Conservation (phyloP, 352 stramenopile genomes). For the Phytophthora podocarpi region DNA sequence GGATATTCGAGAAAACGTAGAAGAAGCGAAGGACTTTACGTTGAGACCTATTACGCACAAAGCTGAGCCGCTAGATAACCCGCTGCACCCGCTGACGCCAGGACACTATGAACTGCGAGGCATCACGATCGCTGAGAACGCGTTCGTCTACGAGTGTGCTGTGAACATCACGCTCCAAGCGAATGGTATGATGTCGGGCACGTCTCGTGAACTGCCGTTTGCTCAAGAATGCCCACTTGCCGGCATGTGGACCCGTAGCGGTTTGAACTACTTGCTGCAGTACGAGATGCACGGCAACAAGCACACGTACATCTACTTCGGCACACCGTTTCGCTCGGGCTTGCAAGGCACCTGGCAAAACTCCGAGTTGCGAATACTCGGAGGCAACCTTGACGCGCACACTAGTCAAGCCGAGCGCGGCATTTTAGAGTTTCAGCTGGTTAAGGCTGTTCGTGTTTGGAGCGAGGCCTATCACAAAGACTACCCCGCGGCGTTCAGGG, state of each 20-base stretch:
- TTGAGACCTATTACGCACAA: slow-evolving; percentile 28
- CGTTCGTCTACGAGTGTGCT: slow-evolving; percentile 60
- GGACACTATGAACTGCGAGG: slow-evolving; percentile 58
- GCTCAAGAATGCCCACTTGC: slow-evolving; percentile 50
- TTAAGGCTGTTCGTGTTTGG: slow-evolving; percentile 40
- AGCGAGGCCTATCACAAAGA: slow-evolving; percentile 47
- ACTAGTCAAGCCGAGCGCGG: slow-evolving; percentile 42
- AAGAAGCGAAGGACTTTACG: slow-evolving; percentile 38
- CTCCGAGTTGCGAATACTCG: slow-evolving; percentile 31
- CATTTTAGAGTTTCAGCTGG: slow-evolving; percentile 43
- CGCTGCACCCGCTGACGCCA: slow-evolving; percentile 53
- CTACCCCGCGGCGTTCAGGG: slow-evolving; percentile 42
- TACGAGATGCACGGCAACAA: slow-evolving; percentile 57
- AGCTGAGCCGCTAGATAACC: slow-evolving; percentile 25
- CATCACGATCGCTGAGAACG: slow-evolving; percentile 61
- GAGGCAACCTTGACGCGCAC: slow-evolving; percentile 12
- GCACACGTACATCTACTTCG: slow-evolving; percentile 61
- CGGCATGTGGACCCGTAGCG: slow-evolving; percentile 49
- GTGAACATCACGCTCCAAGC: slow-evolving; percentile 43
- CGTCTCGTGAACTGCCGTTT: slow-evolving; percentile 59
- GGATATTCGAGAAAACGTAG: slow-evolving; percentile 28
- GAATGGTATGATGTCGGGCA: slow-evolving; percentile 49
- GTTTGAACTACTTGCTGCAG: slow-evolving; percentile 54
- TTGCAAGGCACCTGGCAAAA: slow-evolving; percentile 66
- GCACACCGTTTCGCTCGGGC: slow-evolving; percentile 38